Evolutionary conservation across 2,329 filamentous ascomycete genomes (phyloP).

Genomic region (Xylogone sp.): DNA sequence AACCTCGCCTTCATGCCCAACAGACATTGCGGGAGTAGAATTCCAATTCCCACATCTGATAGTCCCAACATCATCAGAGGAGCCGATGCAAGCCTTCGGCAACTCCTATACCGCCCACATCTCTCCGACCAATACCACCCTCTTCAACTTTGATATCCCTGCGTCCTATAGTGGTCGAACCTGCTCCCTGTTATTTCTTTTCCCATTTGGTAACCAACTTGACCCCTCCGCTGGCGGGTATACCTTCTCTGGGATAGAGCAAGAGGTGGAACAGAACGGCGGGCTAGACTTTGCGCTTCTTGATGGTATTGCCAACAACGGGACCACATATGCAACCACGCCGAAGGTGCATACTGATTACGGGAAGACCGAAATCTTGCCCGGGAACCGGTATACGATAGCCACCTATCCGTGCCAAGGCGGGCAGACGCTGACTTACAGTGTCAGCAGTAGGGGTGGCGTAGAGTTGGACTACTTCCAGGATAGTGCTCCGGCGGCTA

Average conservation of each 20-base stretch:
- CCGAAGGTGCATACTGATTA: constrained; percentile 17
- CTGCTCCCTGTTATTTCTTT: constrained; percentile 26
- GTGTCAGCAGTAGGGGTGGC: constrained; percentile 15
- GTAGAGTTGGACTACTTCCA: constrained; percentile 25
- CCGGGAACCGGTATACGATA: constrained; percentile 25
- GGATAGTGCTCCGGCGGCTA: constrained; percentile 13
- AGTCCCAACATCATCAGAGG: constrained; percentile 19
- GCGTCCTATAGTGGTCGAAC: constrained; percentile 10
- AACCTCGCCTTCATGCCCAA: constrained; percentile 16
- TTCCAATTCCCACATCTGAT: constrained; percentile 25
- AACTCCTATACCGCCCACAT: constrained; percentile 19
- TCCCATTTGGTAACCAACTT: constrained; percentile 21
- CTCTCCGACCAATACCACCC: constrained; percentile 19
- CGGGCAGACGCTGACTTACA: constrained; percentile 13
- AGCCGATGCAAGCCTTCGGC: constrained; percentile 14
- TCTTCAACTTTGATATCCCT: constrained; percentile 27
- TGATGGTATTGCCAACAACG: constrained; percentile 7
- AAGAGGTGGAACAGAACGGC: constrained; percentile 18
- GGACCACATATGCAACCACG: constrained; percentile 13
- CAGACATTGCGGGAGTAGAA: constrained; percentile 12
- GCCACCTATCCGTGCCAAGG: constrained; percentile 18
- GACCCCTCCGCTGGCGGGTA: constrained; percentile 14
- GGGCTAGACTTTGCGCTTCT: constrained; percentile 23
- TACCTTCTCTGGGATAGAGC: constrained; percentile 23
- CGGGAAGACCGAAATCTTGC: constrained; percentile 23